These are phyloP conservation scores for Yamadazyma pseudoaaseri DNA, from an alignment of 1,139 yeast genomes.

Conservation along the genomic window DNA sequence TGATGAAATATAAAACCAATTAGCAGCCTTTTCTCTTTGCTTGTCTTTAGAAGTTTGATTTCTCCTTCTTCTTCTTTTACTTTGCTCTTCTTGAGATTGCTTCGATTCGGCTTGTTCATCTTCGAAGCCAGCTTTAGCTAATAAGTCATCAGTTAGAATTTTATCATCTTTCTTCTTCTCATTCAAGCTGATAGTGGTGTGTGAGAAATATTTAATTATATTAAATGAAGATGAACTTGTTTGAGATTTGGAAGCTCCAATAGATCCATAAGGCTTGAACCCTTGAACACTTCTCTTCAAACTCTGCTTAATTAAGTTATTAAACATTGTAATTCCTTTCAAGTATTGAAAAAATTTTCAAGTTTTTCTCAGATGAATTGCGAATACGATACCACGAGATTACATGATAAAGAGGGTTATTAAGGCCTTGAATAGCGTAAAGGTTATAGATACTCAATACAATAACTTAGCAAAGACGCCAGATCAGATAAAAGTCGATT, in stretches of 20 bases:
- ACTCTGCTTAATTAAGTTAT: conserved; percentile 4
- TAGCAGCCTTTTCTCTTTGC: conserved; percentile 63
- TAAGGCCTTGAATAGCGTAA: conserved; percentile 29
- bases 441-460: conserved; percentile 27
- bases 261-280: not conserved
- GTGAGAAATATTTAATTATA: conserved; percentile 1
- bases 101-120: conserved; percentile 18
- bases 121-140: conserved; percentile 82
- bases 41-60: conserved; percentile 60
- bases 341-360: not conserved
- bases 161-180: conserved; percentile 10
- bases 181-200: not conserved
- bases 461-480: conserved; percentile 19
- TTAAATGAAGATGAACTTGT: not conserved
- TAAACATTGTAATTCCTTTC: conserved; percentile 5
- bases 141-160: conserved; percentile 75
- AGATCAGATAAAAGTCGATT: conserved; percentile 19
- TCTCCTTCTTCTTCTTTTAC: conserved; percentile 49
- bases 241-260: not conserved
- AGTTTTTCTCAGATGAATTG: not conserved
- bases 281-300: not conserved
- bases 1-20: conserved; percentile 62
- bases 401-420: conserved; percentile 16
- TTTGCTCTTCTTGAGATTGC: conserved; percentile 13
- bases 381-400: not conserved